Evolutionary conservation across 1,284 basidiomycete genomes (phyloP), one percentile per base, ranked within the genome.

Genomic region (Coniferiporia sulphurascens): DNA sequence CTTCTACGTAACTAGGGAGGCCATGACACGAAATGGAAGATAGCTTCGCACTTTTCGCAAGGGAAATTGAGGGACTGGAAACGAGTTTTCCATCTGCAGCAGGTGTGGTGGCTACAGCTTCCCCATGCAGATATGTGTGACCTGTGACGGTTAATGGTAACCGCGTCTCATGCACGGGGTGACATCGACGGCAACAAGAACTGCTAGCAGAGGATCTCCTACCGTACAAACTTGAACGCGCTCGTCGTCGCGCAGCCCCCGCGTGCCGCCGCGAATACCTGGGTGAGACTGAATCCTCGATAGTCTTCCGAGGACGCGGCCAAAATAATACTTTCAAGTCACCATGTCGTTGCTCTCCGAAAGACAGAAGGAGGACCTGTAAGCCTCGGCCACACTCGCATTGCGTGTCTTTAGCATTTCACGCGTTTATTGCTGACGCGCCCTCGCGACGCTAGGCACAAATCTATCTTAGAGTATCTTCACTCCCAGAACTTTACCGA

Each of bases 361-460:
- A 61, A 70, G 81, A 43, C 84, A 85, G 68, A 81, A 80, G 70
- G 83, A 85, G 66, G 84, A 86, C 68, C 76, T 86, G 80, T 83
- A 66, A 59, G 61, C 27, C 27, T 27, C 43, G n/a, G 36, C 43
- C 45, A 36, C 48, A 43, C 41, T 35, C 32, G 34, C 45, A 22
- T 41, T 35, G 50, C 9, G 34, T 15, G 17, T 17, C 21, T 38
- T 45, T 15, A 17, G 27, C 22, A 32, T 34, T 12, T 52, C 19
- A 66, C 79, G 54, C 43, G 52, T 43, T 52, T 57, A 38, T 7
- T 48, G 55, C 13, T 43, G 43, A 34, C 48, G 22, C 41, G 27
- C 22, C 8, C 5, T 27, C 27, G 41, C 41, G n/a, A 43, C 41
- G 27, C 32, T 43, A 84, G 83, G 10, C 80, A 85, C 70, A 80